Evolutionary conservation across 1,139 yeast genomes (phyloP), one percentile per base, ranked within the genome.

Genomic region (Pneumocystis jirovecii): DNA sequence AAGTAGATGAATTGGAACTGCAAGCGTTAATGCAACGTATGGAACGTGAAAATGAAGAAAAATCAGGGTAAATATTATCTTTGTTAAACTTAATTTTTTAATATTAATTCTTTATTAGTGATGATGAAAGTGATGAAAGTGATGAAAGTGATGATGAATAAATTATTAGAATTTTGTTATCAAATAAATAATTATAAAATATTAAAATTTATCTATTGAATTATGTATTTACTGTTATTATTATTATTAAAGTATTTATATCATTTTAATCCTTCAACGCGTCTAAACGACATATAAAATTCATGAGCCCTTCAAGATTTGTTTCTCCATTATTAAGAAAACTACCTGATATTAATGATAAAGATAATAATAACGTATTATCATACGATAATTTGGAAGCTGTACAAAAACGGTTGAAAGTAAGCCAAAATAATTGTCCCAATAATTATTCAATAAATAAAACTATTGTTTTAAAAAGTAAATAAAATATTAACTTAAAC

Each of bases 1-100:
- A 96, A 68, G 88, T 93, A 68, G 99, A 93, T 76, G 99, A 93
- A 76, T 97, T 97, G 68, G 97, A 91, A 79, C 84, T 93, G 74
- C 96, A 90, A 78, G 96, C 96, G 70, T 81, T 93, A 71, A 86
- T 93, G 84, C 90, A 85, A 76, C 80, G 84, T 74, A 83, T 85
- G 70, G 89, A 85, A 76, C 77, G 82, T 72, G 90, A 85, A 74
- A 84, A 82, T 70, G 79, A 82, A 71, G 81, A 82, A 73, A 85
- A 82, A 69, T 81, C 84, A 5, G 73, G 71, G 57, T 50, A 25
- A 40, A 17, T 17, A 17, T 57, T 3, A n/a, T 35, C 21, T 61
- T 31, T 45, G 4, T 17, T 31, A 5, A 3, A 31, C 59, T 56
- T 61, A 83, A 82, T 25, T 19, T 50, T 12, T 50, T 25, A 25